Evolutionary conservation across 2,329 filamentous ascomycete species (phyloP), one percentile per base, ranked within the genome.

Genomic region (Arachnomyces sp.): DNA sequence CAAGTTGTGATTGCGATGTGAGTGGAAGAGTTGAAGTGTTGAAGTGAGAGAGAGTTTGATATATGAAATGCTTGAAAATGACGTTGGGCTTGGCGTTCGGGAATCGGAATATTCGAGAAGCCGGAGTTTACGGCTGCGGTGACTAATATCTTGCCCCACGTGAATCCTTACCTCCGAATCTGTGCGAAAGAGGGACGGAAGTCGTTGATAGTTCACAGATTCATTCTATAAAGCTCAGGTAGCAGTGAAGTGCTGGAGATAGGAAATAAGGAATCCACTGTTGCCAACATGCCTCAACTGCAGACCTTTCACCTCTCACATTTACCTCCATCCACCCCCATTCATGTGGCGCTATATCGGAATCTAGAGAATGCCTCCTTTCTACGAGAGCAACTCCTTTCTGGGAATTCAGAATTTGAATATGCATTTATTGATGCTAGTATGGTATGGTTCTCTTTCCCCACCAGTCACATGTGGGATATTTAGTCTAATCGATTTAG

Each of bases 381-480:
- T 55, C 71, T 98, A 32, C 82, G 88, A 38, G 72, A 81, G 51
- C 89, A 95, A 65, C 77, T 98, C 4, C 71, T 96, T n/a, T 74
- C 78, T 4, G 84, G 85, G 38, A 94, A 96, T 57, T 57, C 77
- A 8, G 81, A 82, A 7, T 96, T 89, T 53, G 88, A 96, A 63
- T 96, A 96, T 70, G 88, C 89, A 28, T 84, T 98, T 50, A 76
- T 98, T 34, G 90, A 98, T 65, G 88, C 88, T 14, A 79, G 77
- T 34, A 77, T 84, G 60, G 82, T 89, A 71, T 45, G 73, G 64
- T 47, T 17, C 2, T 7, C n/a, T 9, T 33, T 12, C 7, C 20
- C 16, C n/a, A 28, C 30, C 13, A n/a, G 12, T 20, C 38, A 29
- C 9, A 38, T 37, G 29, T 39, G 29, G 20, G 20, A 4, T 15